These are phyloP conservation scores for Exserohilum rostratum DNA, from an alignment of 2,329 filamentous ascomycete species.

Conservation along the genomic window DNA sequence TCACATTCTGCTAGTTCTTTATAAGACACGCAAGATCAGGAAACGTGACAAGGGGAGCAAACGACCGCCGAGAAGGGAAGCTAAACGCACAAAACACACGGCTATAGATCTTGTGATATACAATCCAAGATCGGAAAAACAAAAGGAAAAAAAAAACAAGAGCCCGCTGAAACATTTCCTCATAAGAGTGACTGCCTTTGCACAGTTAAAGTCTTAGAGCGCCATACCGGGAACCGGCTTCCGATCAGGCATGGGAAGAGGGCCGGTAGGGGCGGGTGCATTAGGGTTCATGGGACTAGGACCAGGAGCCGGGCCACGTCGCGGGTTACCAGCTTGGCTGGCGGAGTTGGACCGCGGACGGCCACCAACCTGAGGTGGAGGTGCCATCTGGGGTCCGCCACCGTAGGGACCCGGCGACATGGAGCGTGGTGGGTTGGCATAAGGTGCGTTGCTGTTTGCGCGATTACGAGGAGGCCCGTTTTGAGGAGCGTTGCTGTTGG, in stretches of 20 bases:
- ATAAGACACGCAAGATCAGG: background rate
- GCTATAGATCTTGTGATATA: conserved; percentile 11
- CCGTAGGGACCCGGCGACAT: conserved; percentile 50
- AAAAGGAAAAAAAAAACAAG: conserved; percentile 14
- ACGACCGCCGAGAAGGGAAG: conserved; percentile 10
- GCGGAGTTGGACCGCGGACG: conserved; percentile 49
- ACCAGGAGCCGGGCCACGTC: conserved; percentile 40
- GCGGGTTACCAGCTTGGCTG: conserved; percentile 34
- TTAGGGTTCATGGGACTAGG: conserved; percentile 49
- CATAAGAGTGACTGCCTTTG: conserved; percentile 24
- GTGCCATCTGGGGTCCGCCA: conserved; percentile 40
- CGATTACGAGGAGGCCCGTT: conserved; percentile 35
- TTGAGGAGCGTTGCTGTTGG: conserved; percentile 47
- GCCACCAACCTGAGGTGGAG: conserved; percentile 39
- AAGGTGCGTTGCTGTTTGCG: conserved; percentile 49
- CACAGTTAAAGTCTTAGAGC: conserved; percentile 32
- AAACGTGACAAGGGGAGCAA: background rate
- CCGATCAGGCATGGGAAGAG: conserved; percentile 44
- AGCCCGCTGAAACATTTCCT: conserved; percentile 30
- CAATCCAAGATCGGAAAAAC: conserved; percentile 4
- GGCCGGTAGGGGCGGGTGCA: conserved; percentile 2
- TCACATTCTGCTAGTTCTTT: background rate
- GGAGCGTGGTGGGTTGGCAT: conserved; percentile 43
- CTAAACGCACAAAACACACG: conserved; percentile 17
- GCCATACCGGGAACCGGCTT: conserved; percentile 58